A percentile compares a stretch with the other conserved stretches of the same genome.
Evolutionary conservation across 2,329 filamentous ascomycete genomes (phyloP).

Genomic region (Sporothrix brasiliensis): DNA sequence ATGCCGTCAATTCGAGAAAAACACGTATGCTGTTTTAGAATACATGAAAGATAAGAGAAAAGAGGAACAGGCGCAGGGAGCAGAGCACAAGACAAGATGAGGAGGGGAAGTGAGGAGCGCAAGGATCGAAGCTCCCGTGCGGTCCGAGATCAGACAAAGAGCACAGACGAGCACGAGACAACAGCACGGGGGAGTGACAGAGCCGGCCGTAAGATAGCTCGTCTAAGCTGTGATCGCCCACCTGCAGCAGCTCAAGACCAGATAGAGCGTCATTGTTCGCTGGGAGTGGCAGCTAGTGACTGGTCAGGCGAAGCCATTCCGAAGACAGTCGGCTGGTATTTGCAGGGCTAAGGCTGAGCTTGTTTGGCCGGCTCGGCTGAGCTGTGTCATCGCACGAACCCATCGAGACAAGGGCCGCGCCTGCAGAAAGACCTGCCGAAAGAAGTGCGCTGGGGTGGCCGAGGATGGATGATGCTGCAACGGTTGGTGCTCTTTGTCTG

Average conservation of each 20-base stretch:
- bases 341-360: conserved; percentile 16
- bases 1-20: not conserved
- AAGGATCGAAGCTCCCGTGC: not conserved
- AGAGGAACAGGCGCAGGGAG: not conserved
- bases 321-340: not conserved
- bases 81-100: not conserved
- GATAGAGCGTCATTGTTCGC: conserved; percentile 14
- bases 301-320: not conserved
- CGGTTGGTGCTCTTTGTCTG: not conserved
- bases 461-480: conserved; percentile 3
- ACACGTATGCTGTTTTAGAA: not conserved
- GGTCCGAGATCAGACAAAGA: conserved; percentile 1
- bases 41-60: not conserved
- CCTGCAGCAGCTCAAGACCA: not conserved
- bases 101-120: not conserved
- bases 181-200: not conserved
- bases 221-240: conserved; percentile 9
- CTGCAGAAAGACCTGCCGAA: not conserved
- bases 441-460: not conserved
- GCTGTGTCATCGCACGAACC: conserved; percentile 21
- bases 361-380: conserved; percentile 17
- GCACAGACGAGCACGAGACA: not conserved
- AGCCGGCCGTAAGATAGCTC: not conserved
- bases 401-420: not conserved
- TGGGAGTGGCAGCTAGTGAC: not conserved